Evolutionary conservation across 1,284 basidiomycete genomes (phyloP), one percentile per base, ranked within the genome.

Genomic region (Volvariella surrecta): DNA sequence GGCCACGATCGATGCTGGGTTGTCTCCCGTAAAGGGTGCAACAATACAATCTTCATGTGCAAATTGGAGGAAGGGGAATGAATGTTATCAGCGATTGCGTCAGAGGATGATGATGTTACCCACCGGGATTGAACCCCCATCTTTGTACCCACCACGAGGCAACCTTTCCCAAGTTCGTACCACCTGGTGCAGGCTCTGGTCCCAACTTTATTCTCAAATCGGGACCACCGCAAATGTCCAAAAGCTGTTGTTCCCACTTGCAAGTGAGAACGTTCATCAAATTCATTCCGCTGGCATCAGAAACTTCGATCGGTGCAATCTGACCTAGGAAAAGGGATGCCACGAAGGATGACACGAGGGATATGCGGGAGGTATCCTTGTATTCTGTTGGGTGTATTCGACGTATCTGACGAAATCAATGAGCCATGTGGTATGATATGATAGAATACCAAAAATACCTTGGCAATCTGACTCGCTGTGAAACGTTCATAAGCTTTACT

Each of bases 221-320:
- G 6, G 74, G 62, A 0, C 81, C 83, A 24, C 79, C 82, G 50
- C 76, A 81, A 1, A 72, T 69, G 13, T 78, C 66, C 19, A 86
- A 67, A 38, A 87, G 60, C 38, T 63, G 52, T 48, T 79, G 68
- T 50, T 82, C 71, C 86, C 83, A 89, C 57, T 77, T 78, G 61
- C 79, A 76, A 10, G 76, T 72, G 32, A 78, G 58, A 21, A 83
- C 73, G 50, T 87, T 67, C 80, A 86, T 85, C 37, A 94, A 64
- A 58, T 93, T 94, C 90, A 92, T 94, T 0, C 91, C 91, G 55
- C 88, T 91, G 1, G 89, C 90, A 59, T 94, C 91, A 22, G 84
- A 80, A 3, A 79, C 74, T 50, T 88, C 84, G 45, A 87, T 79
- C 4, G 85, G 81, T 3, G 78, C 80, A 48, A 85, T 71, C 30